Evolutionary conservation across 1,284 basidiomycete genomes (phyloP).

Genomic region (Ceratobasidium sp.): DNA sequence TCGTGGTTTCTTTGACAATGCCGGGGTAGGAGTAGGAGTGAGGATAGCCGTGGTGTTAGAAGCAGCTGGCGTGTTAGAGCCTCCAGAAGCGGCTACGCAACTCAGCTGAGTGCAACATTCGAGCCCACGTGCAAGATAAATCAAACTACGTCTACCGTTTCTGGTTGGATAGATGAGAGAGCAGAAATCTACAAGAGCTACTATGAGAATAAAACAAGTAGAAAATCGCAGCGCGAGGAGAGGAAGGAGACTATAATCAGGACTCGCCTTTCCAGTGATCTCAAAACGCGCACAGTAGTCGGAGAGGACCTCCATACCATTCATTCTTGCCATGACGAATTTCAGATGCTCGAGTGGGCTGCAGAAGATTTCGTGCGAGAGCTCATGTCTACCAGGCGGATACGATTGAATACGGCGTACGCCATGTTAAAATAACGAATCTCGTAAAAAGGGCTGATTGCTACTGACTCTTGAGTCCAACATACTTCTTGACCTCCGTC

Average conservation of each 20-base stretch:
- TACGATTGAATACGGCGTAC: too few species aligned
- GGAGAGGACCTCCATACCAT: slow-evolving; percentile 91
- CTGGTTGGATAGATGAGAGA: too few species aligned
- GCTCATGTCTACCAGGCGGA: too few species aligned
- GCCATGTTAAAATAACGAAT: too few species aligned
- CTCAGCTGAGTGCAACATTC: slow-evolving; percentile 99
- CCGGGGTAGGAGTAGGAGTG: slow-evolving; percentile 57
- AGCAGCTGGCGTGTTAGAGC: slow-evolving; percentile 86
- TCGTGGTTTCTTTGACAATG: slow-evolving; percentile 56
- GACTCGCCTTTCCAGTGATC: slow-evolving; percentile 43
- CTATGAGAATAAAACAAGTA: slow-evolving; percentile 9
- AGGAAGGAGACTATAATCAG: background rate
- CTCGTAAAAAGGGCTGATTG: too few species aligned
- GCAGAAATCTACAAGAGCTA: too few species aligned
- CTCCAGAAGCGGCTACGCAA: slow-evolving; percentile 95
- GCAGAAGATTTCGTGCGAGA: too few species aligned
- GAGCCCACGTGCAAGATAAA: slow-evolving; percentile 94
- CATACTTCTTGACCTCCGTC: too few species aligned
- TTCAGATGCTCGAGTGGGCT: too few species aligned
- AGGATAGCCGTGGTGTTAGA: slow-evolving; percentile 63
- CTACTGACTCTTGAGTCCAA: too few species aligned
- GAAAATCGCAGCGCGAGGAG: slow-evolving; percentile 39
- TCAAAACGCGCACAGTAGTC: slow-evolving; percentile 81
- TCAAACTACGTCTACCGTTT: slow-evolving; percentile 99
- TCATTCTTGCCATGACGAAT: slow-evolving; percentile 83